Conservation (phyloP, 371 early-diverging fungal species). For the Chytridium lagenaria region DNA sequence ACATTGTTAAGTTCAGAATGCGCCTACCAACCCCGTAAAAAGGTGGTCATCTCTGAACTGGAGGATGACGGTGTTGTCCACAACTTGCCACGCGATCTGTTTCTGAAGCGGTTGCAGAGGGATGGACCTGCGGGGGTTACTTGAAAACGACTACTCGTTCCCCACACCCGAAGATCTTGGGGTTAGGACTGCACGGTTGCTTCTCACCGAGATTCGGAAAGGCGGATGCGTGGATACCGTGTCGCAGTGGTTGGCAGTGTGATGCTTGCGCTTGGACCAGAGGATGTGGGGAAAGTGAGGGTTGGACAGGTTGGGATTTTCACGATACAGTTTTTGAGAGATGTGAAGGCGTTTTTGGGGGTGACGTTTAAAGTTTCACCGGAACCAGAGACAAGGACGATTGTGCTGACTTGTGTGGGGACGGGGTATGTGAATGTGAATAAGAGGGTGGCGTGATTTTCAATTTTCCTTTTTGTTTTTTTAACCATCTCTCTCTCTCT, state of each 20-base stretch:
- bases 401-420: slow-evolving; percentile 88
- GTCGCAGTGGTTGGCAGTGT: slow-evolving; percentile 88
- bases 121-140: slow-evolving; percentile 50
- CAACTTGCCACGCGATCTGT: not conserved
- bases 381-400: slow-evolving; percentile 44
- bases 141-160: slow-evolving; percentile 51
- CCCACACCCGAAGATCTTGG: slow-evolving; percentile 89
- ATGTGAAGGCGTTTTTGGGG: slow-evolving; percentile 86
- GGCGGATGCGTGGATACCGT: slow-evolving; percentile 91
- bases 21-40: slow-evolving; percentile 51
- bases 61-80: slow-evolving; percentile 21
- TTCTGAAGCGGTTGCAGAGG: slow-evolving; percentile 6
- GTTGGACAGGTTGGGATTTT: slow-evolving; percentile 84
- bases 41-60: not conserved
- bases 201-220: slow-evolving; percentile 83
- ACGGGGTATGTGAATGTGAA: slow-evolving; percentile 84
- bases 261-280: slow-evolving; percentile 86
- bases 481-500: no score
- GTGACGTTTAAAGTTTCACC: slow-evolving; percentile 83
- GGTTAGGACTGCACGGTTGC: slow-evolving; percentile 69
- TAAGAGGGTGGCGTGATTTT: slow-evolving; percentile 42
- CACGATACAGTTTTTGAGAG: slow-evolving; percentile 90
- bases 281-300: slow-evolving; percentile 92
- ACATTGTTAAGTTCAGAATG: slow-evolving; percentile 83
- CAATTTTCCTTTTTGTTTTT: no score